A percentile compares a stretch with the other conserved stretches of the same genome.
Conservation (phyloP, 768 basidiomycete species). For the Postia placenta region DNA sequence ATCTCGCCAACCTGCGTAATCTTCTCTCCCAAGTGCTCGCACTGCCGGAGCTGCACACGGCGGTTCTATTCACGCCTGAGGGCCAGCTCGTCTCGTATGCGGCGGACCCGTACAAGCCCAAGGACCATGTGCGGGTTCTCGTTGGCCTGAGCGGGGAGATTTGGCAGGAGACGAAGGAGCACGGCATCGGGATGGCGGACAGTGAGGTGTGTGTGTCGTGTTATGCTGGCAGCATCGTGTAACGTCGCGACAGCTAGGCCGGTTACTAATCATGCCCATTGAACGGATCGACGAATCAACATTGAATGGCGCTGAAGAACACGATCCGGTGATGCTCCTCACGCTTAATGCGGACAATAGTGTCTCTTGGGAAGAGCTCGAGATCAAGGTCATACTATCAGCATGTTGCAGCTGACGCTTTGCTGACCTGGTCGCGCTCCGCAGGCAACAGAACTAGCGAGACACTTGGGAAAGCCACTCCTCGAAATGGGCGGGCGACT, state of each 20-base stretch:
- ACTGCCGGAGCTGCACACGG: constrained; percentile 61
- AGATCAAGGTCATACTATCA: constrained; percentile 44
- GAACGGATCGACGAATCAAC: constrained; percentile 8
- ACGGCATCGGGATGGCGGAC: constrained; percentile 67
- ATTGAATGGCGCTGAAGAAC: constrained; percentile 19
- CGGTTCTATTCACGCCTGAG: constrained; percentile 62
- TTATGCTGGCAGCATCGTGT: background rate
- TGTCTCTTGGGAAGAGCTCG: constrained; percentile 64
- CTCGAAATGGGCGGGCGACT: constrained; percentile 15
- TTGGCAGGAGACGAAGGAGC: constrained; percentile 69
- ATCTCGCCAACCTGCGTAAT: constrained; percentile 60
- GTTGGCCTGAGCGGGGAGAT: constrained; percentile 70
- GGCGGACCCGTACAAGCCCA: constrained; percentile 46
- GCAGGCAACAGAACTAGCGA: constrained; percentile 18
- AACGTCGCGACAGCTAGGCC: constrained; percentile 48
- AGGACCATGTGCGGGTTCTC: constrained; percentile 69
- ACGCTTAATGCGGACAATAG: constrained; percentile 56
- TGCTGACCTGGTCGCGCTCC: too few relatives aligned
- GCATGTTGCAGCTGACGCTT: background rate
- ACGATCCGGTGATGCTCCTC: constrained; percentile 61
- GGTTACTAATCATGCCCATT: constrained; percentile 64
- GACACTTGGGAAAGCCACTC: constrained; percentile 21
- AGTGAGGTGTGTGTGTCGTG: constrained; percentile 52
- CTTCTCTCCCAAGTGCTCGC: constrained; percentile 58
- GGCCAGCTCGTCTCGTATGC: constrained; percentile 70